Base-by-base conservation (phyloP, 2,329 filamentous ascomycete species). In the Penicillium verrucosum region DNA sequence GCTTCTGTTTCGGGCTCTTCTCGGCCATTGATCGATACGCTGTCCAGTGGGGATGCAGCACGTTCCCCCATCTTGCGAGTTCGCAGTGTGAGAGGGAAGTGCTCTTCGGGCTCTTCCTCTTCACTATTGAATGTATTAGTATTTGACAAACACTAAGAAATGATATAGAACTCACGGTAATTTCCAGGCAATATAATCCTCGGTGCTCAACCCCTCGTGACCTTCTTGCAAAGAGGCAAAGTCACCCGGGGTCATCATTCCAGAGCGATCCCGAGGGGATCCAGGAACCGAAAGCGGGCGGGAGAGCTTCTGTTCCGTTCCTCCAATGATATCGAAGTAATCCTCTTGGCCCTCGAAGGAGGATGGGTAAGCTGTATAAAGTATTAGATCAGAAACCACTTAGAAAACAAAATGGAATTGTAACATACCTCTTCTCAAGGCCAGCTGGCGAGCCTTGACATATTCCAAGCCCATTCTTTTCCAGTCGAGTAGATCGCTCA, bases 391-490 rank as follows among this genome's bases (percentile, higher is more conserved):
- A 43, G 25, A 6, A 2, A 29, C 2, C 30, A 51, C 14, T 32
- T 3, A 2, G 29, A 36, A n/a, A 14, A 38, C 9, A 14, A 5
- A 36, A 9, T 29, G 8, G 12, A 25, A 40, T n/a, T 11, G 25
- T 27, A 21, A 38, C 61, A 59, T 70, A 79, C 78, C 77, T 75
- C 94, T 85, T 68, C 94, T 84, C 61, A 99, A 81, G 25, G 94
- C 94, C 69, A 99, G 78, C 75, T 97, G 94, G 47, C 94, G 86
- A 34, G 94, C 94, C 81, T 97, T 99, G 78, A 97, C 91, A 71
- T 99, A 99, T 77, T 99, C 94, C 87, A 97, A 88, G 23, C 94
- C 94, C 94, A 99, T 99, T 48, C 94, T 85, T 83, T 97, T 97
- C 94, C 94, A 99, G 78, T 99, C 94, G 40, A 99, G 82, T 58